Evolutionary conservation across 2,329 filamentous ascomycete species (phyloP).

Genomic region (Tolypocladium guangdongense): DNA sequence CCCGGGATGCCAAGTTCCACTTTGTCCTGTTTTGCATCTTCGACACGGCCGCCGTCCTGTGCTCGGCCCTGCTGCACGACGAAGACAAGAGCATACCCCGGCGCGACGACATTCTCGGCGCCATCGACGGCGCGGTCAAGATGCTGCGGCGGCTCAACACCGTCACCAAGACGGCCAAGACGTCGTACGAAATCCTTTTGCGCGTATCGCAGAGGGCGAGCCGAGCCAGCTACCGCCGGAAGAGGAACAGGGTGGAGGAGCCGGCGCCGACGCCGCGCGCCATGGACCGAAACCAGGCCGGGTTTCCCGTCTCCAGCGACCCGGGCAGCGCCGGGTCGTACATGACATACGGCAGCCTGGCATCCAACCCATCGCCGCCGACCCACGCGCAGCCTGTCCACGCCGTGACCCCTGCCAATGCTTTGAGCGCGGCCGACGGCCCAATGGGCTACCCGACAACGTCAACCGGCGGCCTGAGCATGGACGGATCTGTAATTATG

Average conservation of each 20-base stretch:
- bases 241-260: conserved; percentile 1
- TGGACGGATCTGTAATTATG: conserved; percentile 1
- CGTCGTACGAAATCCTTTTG: conserved; percentile 20
- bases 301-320: conserved; percentile 1
- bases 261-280: conserved; percentile 6
- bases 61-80: conserved; percentile 41
- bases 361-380: background rate
- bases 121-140: conserved; percentile 24
- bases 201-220: conserved; percentile 14
- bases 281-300: background rate
- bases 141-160: conserved; percentile 21
- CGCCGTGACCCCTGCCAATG: background rate
- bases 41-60: conserved; percentile 37
- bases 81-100: conserved; percentile 26
- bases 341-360: background rate
- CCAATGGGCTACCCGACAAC: background rate
- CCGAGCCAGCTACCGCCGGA: conserved; percentile 2
- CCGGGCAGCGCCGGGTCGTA: background rate
- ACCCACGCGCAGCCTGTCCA: background rate
- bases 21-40: conserved; percentile 39
- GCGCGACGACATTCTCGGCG: conserved; percentile 27
- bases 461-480: background rate
- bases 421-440: background rate
- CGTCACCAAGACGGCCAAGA: conserved; percentile 19
- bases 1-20: conserved; percentile 36